Evolutionary conservation across 169 alveolate species (phyloP).

Genomic region (Ichthyophthirius multifiliis): DNA sequence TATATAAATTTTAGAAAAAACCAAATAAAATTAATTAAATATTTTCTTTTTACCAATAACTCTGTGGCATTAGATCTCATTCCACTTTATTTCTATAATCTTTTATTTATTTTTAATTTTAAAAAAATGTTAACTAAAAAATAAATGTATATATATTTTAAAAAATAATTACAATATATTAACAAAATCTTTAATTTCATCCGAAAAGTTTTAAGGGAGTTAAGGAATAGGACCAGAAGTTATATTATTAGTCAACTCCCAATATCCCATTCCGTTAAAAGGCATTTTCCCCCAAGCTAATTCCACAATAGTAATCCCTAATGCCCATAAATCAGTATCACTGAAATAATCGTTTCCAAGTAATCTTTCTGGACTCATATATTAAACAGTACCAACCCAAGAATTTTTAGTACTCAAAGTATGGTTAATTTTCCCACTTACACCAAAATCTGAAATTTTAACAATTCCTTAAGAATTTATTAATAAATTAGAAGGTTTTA

Average conservation of each 20-base stretch:
- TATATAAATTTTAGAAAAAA: background rate
- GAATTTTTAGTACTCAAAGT: conserved; percentile 56
- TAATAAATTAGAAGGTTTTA: conserved; percentile 78
- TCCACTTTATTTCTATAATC: background rate
- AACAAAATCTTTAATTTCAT: background rate
- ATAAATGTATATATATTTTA: background rate
- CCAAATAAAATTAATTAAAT: background rate
- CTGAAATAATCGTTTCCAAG: conserved; percentile 61
- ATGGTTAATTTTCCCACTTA: conserved; percentile 53
- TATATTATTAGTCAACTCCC: background rate
- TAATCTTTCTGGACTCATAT: conserved; percentile 66
- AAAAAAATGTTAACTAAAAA: background rate
- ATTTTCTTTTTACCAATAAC: background rate
- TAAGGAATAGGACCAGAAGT: background rate
- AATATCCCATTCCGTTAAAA: conserved; percentile 21
- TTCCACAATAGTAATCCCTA: conserved; percentile 72
- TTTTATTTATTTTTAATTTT: background rate
- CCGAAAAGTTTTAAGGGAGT: background rate
- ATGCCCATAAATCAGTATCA: conserved; percentile 77
- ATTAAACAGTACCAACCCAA: conserved; percentile 74
- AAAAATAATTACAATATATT: background rate
- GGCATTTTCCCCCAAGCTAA: conserved; percentile 72
- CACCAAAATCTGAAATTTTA: conserved; percentile 83
- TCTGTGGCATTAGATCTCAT: conserved; percentile 3
- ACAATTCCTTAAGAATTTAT: conserved; percentile 70